Evolutionary conservation across 306 rosid species (phyloP), one percentile per base, ranked within the genome.

Genomic region (Quercus ilex): DNA sequence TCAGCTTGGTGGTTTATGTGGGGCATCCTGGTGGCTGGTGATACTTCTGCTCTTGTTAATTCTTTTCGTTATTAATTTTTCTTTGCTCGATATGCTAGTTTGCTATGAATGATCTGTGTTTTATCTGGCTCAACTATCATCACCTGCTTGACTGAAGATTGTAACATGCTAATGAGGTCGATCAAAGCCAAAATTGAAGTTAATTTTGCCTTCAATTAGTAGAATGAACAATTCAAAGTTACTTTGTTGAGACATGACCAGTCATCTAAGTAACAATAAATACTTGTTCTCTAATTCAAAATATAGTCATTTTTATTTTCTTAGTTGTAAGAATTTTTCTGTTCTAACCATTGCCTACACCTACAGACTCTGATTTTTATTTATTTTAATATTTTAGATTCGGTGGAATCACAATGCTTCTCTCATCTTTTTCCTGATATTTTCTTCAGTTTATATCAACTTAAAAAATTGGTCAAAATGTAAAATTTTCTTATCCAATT

Each of bases 11-110:
- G 69, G 97, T 88, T 77, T 91, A 94, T 58, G 89, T 90, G 65
- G 97, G 99, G 57, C 97, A 94, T 84, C 93, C 92, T 10, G 99
- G 99, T 57, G 99, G 99, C 86, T 5, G 86, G 97, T 92, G 85
- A 91, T 78, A 21, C 62, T 80, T 80, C 81, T 78, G 38, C 74
- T 64, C 78, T 75, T 11, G 73, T 70, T 72, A 15, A 17, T 77
- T 67, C 46, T 33, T 12, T 10, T 67, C 25, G 3, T 71, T 49
- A 8, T 49, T 10, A 4, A 23, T 79, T 9, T 53, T 31, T 35
- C 33, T n/a, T 55, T 56, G 41, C 60, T 52, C 19, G 51, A 74
- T 55, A 55, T 69, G 70, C 55, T 60, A 33, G 18, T 78, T 81
- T 83, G 11, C 60, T 12, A 21, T 77, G 71, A 53, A 49, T 84